These are phyloP conservation scores for Schwanniomyces vanrijiae DNA, from an alignment of 805 yeast species.

Conservation along the genomic window DNA sequence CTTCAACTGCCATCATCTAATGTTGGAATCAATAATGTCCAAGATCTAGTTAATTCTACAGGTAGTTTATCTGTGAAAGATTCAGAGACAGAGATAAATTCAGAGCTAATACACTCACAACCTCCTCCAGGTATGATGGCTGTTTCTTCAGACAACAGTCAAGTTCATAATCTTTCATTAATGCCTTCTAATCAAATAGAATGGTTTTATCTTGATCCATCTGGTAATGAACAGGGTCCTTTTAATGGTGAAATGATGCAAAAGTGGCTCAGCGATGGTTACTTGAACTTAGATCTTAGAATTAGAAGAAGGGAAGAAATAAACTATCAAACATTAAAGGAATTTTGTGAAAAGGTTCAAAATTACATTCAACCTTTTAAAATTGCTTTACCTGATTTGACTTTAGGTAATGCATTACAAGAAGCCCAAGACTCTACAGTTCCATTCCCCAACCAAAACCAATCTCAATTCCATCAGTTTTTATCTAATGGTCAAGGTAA, in stretches of 20 bases:
- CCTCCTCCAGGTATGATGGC: constrained; percentile 19
- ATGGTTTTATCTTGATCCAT: constrained; percentile 76
- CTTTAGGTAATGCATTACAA: neutral
- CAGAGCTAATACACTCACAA: neutral
- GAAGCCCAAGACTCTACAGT: constrained; percentile 1
- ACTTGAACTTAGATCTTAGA: constrained; percentile 52
- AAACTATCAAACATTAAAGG: constrained; percentile 50
- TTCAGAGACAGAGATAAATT: neutral
- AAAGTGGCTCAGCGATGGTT: constrained; percentile 66
- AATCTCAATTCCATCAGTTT: constrained; percentile 29
- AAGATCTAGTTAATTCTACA: constrained; percentile 6
- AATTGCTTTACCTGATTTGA: constrained; percentile 48
- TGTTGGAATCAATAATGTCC: neutral
- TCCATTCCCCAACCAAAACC: constrained; percentile 5
- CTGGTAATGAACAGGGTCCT: constrained; percentile 78
- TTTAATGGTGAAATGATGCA: constrained; percentile 75
- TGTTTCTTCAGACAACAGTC: neutral
- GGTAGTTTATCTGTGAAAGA: constrained; percentile 8
- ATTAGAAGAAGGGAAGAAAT: constrained; percentile 61
- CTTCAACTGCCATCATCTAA: constrained; percentile 15
- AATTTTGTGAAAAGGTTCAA: constrained; percentile 49
- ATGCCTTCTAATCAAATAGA: constrained; percentile 44
- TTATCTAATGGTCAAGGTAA: constrained; percentile 21
- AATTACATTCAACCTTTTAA: constrained; percentile 61
- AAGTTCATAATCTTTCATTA: constrained; percentile 9